A percentile compares a stretch with the other conserved stretches of the same genome.
phyloP scores from a whole-genome alignment of 495 filamentous ascomycete genomes.

The Talaromyces wortmannii region DNA sequence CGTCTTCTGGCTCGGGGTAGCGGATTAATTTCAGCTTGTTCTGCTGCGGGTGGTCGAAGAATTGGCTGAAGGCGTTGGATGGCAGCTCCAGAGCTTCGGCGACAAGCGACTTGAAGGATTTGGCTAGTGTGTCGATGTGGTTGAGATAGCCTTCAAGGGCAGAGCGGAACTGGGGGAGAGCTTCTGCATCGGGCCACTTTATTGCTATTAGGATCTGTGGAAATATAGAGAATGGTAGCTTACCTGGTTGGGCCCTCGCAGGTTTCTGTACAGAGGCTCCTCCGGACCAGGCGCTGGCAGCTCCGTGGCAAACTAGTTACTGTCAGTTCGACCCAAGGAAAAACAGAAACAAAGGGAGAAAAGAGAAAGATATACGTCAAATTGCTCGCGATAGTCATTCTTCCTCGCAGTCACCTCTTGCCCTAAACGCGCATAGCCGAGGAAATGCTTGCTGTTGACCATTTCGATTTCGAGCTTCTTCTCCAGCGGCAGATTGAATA shows the following conservation, averaged over 20 bases:
- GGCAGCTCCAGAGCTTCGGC: constrained; percentile 81
- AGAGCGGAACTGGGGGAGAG: constrained; percentile 65
- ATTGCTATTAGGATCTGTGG: neutral
- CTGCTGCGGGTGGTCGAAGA: constrained; percentile 73
- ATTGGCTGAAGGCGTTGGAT: constrained; percentile 64
- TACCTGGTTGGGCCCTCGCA: constrained; percentile 68
- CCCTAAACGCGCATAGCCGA: constrained; percentile 45
- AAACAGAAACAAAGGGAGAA: neutral
- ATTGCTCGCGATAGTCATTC: constrained; percentile 65
- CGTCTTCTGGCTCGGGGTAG: constrained; percentile 54
- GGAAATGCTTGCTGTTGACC: constrained; percentile 66
- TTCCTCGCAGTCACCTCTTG: constrained; percentile 39
- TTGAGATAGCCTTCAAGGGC: constrained; percentile 69
- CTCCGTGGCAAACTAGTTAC: constrained; percentile 45
- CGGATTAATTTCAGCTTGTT: constrained; percentile 90
- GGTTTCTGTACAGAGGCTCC: constrained; percentile 70
- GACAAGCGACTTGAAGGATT: constrained; percentile 75
- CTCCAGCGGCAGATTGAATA: constrained; percentile 77
- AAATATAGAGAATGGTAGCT: neutral
- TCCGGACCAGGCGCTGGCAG: constrained; percentile 55
- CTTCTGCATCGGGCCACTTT: constrained; percentile 73
- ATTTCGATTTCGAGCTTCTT: constrained; percentile 87
- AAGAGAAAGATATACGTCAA: constrained; percentile 62
- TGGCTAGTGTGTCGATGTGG: constrained; percentile 61
- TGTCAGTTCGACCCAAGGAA: neutral